Conservation (phyloP, 169 alveolate species). For the Plasmodium coatneyi region DNA sequence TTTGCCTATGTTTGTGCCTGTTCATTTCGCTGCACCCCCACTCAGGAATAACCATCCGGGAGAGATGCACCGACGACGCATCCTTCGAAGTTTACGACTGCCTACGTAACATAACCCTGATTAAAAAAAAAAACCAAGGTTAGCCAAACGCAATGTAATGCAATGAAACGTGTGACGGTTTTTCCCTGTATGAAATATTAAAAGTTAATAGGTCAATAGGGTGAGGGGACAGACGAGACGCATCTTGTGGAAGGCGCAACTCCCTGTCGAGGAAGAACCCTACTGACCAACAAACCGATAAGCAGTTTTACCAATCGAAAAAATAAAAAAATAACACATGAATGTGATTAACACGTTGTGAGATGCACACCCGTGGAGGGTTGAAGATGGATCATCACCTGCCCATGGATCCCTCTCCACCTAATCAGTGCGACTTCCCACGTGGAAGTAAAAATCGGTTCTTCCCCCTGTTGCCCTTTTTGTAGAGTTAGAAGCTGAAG, state of each 20-base stretch:
- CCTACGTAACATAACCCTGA: slow-evolving; percentile 44
- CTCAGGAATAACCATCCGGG: slow-evolving; percentile 43
- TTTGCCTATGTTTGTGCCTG: not conserved
- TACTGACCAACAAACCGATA: not conserved
- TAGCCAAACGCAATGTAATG: not conserved
- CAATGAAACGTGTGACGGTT: not conserved
- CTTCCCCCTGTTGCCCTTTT: not conserved
- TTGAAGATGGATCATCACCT: not conserved
- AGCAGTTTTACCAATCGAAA: not conserved
- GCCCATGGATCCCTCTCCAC: not conserved
- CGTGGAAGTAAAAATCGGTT: not conserved
- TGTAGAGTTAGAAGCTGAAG: slow-evolving; percentile 42
- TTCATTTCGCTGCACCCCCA: not conserved
- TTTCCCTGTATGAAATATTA: not conserved
- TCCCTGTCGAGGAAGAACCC: not conserved
- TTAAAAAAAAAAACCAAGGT: slow-evolving; percentile 70
- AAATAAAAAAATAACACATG: not conserved
- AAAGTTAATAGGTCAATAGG: not conserved
- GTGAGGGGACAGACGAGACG: not conserved
- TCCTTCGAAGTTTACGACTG: slow-evolving; percentile 61
- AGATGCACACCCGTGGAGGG: not conserved
- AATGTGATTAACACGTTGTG: not conserved
- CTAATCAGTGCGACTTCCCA: not conserved
- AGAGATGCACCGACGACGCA: slow-evolving; percentile 47
- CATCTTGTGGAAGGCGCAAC: not conserved